Base-by-base conservation (phyloP, 1,284 basidiomycete genomes). In the Melampsora abietis-canadensis region DNA sequence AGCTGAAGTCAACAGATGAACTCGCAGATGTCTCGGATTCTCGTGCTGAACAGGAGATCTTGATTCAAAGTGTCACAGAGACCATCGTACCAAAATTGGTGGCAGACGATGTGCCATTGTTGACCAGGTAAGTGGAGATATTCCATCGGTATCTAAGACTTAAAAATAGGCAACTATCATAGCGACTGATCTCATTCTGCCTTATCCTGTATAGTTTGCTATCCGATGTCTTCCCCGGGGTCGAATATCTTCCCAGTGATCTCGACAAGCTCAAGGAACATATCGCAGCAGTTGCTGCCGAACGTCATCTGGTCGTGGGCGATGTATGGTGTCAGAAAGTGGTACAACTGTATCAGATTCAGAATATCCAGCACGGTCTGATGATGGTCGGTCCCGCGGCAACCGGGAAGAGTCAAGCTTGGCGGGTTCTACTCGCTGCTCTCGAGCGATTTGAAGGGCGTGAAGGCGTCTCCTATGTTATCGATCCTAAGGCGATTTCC, bases 361-460 rank as follows among this genome's bases (percentile, higher is more conserved):
- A 98, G 83, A 97, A 95, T 85, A 98, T 98, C 77, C 94, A 97
- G 79, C 97, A 98, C 82, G 96, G 96, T 83, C 85, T 99, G 70
- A 98, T 99, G 94, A 95, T 98, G 91, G 96, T 99, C 66, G 96
- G 96, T 1, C 89, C 95, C 0, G 96, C 97, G 5, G 96, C 95
- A 17, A 94, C 88, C 59, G 97, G 96, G 57, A 99, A 99, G 84
- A 96, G 92, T 7, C 92, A 94, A 79, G 95, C 96, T 0, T 98
- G 96, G 95, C 90, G 91, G 79, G 92, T 97, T 57, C 85, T 99
- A 1, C 86, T 98, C 12, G 87, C 89, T 3, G 96, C 97, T 0
- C 84, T 99, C 46, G 92, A 96, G 82, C 87, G 92, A 15, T 84
- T 97, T 30, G 96, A 98, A 81, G 94, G 92, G 12, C 85, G 89